Base-by-base conservation (phyloP, 2,329 filamentous ascomycete genomes). In the Xylaria arbuscula region DNA sequence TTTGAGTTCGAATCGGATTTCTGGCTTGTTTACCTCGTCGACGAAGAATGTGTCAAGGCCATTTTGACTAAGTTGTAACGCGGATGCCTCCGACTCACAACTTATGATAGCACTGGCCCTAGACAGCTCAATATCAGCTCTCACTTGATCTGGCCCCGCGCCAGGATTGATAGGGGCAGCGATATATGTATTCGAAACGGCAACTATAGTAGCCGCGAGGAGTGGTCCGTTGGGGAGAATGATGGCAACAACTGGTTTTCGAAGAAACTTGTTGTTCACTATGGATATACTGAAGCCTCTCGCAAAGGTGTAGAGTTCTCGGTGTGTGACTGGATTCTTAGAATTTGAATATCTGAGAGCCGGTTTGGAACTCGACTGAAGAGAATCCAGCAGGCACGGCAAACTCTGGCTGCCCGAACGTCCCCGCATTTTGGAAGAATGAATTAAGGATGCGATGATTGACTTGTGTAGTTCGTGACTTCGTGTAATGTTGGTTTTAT, bases 191-290 rank as follows among this genome's bases (percentile, higher is more conserved):
- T 82, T 84, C 2, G 83, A 78, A 4, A 85, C 81, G 0, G 85
- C 83, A 17, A 88, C 73, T 32, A 83, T 82, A 2, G 83, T 81
- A 13, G 85, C 78, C 10, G 85, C 86, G n/a, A 87, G 78, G 1
- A 87, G 75, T 11, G 84, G 84, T 3, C 86, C 86, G 70, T 88
- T 88, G 0, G 85, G 85, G 5, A 88, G 73, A 1, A 85, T 83
- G 54, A 88, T 81, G 34, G 83, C 85, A 10, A 87, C 80, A 13
- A 84, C 78, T 2, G 83, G 83, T 69, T 84, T 84, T 48, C 55
- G 66, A 11, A 60, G 53, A 1, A 40, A 51, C 2, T 60, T 66
- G 9, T 68, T 60, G 36, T 64, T 62, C 2, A 53, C 17, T 1
- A 74, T 57, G 5, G 79, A 76, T 1, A 83, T 73, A 1, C 68